A percentile compares a stretch with the other conserved stretches of the same genome.
phyloP scores from a whole-genome alignment of 805 yeast species.

The Saccharomyces paradoxus region DNA sequence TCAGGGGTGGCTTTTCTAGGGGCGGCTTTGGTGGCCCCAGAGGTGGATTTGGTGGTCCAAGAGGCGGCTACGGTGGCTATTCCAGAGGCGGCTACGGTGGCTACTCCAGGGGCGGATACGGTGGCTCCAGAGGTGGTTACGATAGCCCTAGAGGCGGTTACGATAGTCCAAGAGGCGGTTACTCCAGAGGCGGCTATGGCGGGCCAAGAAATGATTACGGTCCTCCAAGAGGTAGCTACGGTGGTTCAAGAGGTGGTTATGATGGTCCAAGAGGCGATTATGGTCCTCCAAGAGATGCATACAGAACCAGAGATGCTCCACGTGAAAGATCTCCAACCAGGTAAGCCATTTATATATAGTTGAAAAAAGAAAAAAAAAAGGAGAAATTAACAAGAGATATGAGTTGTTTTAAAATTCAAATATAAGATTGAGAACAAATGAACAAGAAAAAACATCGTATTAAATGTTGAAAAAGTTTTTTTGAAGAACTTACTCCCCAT shows the following conservation, averaged over 20 bases:
- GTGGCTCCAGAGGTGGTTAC: slow-evolving; percentile 34
- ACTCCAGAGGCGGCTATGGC: slow-evolving; percentile 33
- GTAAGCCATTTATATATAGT: slow-evolving; percentile 33
- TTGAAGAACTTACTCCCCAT: background rate
- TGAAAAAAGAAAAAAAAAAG: slow-evolving; percentile 6
- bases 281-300: slow-evolving; percentile 35
- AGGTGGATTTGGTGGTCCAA: slow-evolving; percentile 31
- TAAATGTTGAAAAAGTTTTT: background rate
- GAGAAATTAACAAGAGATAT: background rate
- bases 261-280: slow-evolving; percentile 24
- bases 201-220: slow-evolving; percentile 20
- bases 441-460: background rate
- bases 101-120: slow-evolving; percentile 21
- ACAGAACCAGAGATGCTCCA: slow-evolving; percentile 42
- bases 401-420: background rate
- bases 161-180: slow-evolving; percentile 21
- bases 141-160: slow-evolving; percentile 32
- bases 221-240: slow-evolving; percentile 25
- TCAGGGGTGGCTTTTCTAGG: slow-evolving; percentile 33
- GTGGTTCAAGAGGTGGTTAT: slow-evolving; percentile 27
- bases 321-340: slow-evolving; percentile 75
- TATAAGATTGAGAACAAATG: background rate
- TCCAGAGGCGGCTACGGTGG: slow-evolving; percentile 30
- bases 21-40: slow-evolving; percentile 35
- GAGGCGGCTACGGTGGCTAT: slow-evolving; percentile 25